Base-by-base conservation (phyloP, 768 basidiomycete genomes). In the Neoboletus subvelutipes region DNA sequence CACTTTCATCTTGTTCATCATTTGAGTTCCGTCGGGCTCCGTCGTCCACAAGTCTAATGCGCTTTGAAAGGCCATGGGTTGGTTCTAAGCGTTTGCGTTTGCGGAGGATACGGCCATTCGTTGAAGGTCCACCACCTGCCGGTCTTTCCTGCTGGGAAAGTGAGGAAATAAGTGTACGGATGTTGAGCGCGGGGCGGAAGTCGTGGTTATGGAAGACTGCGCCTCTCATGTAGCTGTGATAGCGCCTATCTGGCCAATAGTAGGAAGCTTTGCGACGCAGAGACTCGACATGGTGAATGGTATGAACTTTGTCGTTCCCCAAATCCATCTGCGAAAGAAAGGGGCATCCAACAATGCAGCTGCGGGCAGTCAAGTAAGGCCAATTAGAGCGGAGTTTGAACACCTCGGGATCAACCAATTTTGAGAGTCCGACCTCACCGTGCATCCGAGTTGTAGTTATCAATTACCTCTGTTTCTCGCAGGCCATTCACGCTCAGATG, bases 171-270 rank as follows among this genome's bases (percentile, higher is more conserved):
- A 73, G 57, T 9, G 59, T 45, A 20, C 57, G 60, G n/a, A 72
- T 57, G 45, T 73, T 70, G 9, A 73, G 61, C 24, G 72, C 68
- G 29, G 70, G 70, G 18, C 70, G 62, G 34, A 73, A 73, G 48
- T 57, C 46, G 22, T 50, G 34, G 48, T 55, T 20, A 26, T 26
- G 17, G 41, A 39, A 43, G 20, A 20, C 33, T 1, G 17, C 29
- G 54, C 37, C 40, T 9, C 39, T 42, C n/a, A 18, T 18, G 50
- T 43, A 57, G 4, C 22, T 29, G 45, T 71, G 67, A n/a, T 53
- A 41, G 39, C 13, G 47, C 18, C 13, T 28, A 41, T 43, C 37
- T 11, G 62, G 68, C 72, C 70, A 71, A 34, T 72, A 73, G 45
- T 61, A 67, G 3, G 61, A 53, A 9, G 59, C 26, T 17, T 52